Percentiles rank a stretch among this genome's conserved stretches.
phyloP scores from a whole-genome alignment of 1,139 yeast species.

The Nakaseomyces sp. region DNA sequence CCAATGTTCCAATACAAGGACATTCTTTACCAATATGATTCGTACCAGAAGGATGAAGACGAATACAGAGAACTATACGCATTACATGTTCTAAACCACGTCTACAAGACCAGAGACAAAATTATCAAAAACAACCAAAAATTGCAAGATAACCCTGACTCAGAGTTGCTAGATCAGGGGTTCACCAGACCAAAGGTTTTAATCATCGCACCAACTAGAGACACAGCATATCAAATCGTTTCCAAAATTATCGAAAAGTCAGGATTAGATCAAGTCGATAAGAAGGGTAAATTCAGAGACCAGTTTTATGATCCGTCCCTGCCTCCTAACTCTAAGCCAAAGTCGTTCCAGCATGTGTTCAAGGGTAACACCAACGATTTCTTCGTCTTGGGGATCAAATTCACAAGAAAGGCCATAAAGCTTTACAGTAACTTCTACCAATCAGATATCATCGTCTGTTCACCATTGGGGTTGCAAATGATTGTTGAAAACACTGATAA shows the following conservation, averaged over 20 bases:
- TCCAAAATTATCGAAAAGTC: conserved; percentile 53
- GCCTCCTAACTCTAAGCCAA: conserved; percentile 59
- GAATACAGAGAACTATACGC: conserved; percentile 57
- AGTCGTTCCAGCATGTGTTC: conserved; percentile 70
- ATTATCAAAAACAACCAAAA: conserved; percentile 66
- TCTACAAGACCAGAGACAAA: conserved; percentile 76
- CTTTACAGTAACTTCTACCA: conserved; percentile 76
- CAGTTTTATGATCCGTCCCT: conserved; percentile 53
- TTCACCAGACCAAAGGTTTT: conserved; percentile 88
- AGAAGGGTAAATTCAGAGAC: conserved; percentile 60
- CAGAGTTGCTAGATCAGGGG: conserved; percentile 82
- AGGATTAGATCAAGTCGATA: conserved; percentile 69
- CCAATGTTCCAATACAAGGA: conserved; percentile 72
- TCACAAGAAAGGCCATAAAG: conserved; percentile 80
- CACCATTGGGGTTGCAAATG: conserved; percentile 85
- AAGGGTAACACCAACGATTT: conserved; percentile 89
- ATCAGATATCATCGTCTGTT: conserved; percentile 80
- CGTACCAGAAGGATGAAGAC: conserved; percentile 33
- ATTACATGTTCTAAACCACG: conserved; percentile 72
- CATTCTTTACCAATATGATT: conserved; percentile 52
- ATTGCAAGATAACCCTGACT: conserved; percentile 35
- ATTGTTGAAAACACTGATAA: conserved; percentile 52
- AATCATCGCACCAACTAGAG: conserved; percentile 75
- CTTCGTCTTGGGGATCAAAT: conserved; percentile 80
- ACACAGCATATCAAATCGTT: conserved; percentile 66